phyloP scores from a whole-genome alignment of 345 rosid species.

The Citrus sp. region DNA sequence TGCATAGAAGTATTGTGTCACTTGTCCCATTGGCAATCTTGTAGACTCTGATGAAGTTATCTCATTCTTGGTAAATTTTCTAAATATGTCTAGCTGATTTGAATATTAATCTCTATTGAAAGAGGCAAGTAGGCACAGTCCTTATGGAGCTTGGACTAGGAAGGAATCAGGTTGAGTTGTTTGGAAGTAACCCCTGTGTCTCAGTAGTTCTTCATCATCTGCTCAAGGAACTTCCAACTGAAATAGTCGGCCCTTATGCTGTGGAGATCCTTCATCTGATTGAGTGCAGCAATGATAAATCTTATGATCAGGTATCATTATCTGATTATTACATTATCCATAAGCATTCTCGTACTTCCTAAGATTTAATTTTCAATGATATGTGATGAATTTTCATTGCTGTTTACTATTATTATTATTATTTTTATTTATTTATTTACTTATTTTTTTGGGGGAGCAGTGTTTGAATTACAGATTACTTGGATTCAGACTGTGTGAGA shows the following conservation, averaged over 20 bases:
- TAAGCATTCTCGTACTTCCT: slow-evolving; percentile 2
- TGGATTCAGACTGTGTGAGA: slow-evolving; percentile 73
- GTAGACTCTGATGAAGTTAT: background rate
- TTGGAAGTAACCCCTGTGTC: slow-evolving; percentile 39
- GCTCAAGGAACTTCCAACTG: slow-evolving; percentile 73
- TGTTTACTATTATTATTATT: background rate
- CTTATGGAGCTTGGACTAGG: slow-evolving; percentile 68
- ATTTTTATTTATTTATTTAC: background rate
- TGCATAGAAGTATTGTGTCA: background rate
- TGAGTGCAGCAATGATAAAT: slow-evolving; percentile 61
- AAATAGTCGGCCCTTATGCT: slow-evolving; percentile 55
- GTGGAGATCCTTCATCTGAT: slow-evolving; percentile 62
- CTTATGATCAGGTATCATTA: slow-evolving; percentile 63
- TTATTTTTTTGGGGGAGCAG: slow-evolving; percentile 30
- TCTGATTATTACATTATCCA: background rate
- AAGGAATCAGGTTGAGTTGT: slow-evolving; percentile 40
- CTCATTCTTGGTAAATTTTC: slow-evolving; percentile 1
- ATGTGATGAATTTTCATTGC: background rate
- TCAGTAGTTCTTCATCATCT: slow-evolving; percentile 78
- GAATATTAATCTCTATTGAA: slow-evolving; percentile 23
- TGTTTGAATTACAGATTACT: slow-evolving; percentile 80
- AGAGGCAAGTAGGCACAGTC: slow-evolving; percentile 42
- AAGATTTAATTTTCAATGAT: background rate
- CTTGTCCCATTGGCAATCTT: background rate
- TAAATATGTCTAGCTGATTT: slow-evolving; percentile 13